These are phyloP conservation scores for Aethionema arabicum DNA, from an alignment of 345 rosid genomes.

Conservation along the genomic window DNA sequence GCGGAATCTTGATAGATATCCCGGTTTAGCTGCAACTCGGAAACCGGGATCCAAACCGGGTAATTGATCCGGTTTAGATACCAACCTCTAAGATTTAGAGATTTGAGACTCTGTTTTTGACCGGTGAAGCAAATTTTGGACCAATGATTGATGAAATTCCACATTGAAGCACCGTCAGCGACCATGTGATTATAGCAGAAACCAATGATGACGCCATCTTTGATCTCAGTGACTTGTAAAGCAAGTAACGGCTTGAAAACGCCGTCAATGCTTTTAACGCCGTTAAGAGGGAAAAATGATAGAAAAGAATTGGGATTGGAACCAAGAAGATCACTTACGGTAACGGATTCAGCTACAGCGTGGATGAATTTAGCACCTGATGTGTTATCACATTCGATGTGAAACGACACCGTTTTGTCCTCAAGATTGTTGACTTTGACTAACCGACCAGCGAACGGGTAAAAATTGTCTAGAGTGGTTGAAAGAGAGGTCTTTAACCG, in stretches of 20 bases:
- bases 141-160: conserved; percentile 52
- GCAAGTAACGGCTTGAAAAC: conserved; percentile 38
- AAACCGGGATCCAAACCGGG: conserved; percentile 36
- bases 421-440: conserved; percentile 18
- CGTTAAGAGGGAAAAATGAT: conserved; percentile 38
- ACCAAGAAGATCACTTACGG: conserved; percentile 23
- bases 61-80: conserved; percentile 15
- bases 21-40: conserved; percentile 1
- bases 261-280: conserved; percentile 23
- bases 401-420: conserved; percentile 23
- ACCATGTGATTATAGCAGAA: conserved; percentile 41
- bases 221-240: conserved; percentile 49
- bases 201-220: conserved; percentile 40
- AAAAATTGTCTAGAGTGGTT: conserved; percentile 15
- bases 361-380: conserved; percentile 36
- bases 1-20: neutral
- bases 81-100: conserved; percentile 28
- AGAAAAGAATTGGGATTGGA: conserved; percentile 29
- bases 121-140: conserved; percentile 38
- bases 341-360: conserved; percentile 35
- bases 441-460: conserved; percentile 30
- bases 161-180: conserved; percentile 41
- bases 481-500: conserved; percentile 15
- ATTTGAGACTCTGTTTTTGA: neutral
- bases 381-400: conserved; percentile 19